Evolutionary conservation across 768 basidiomycete genomes (phyloP), one percentile per base, ranked within the genome.

Genomic region (Asterophora lycoperdoides): DNA sequence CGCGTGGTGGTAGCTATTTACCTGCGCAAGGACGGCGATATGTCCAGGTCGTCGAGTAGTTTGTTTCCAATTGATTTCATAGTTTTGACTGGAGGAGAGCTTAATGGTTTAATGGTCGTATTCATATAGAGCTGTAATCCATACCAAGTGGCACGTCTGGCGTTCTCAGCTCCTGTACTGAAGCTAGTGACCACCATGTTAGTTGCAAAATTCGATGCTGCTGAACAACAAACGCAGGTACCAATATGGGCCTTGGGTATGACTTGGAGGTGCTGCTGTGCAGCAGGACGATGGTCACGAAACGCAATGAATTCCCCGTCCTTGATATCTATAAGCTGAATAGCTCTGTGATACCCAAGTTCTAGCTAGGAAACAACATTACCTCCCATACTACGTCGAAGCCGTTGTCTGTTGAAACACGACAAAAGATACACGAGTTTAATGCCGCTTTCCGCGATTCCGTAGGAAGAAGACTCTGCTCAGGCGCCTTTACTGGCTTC

Each of bases 381-480:
- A 72, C 80, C 73, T 81, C 76, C 63, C 75, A 80, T 1, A 74
- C 53, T 19, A 82, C 60, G 15, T 73, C 59, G 52, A 80, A 82
- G 1, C 71, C 75, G 17, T 69, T 70, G 47, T 64, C 62, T 26
- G 56, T 45, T 34, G 68, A 68, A 1, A 71, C 71, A 46, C 69
- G 55, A 53, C 80, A 81, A 60, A 81, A 81, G 18, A 52, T 60
- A 56, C 76, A 77, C 19, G 49, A 35, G 34, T 47, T 41, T 17
- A 32, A 40, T 13, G 17, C 30, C 19, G 37, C 17, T 8, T 11
- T 0, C 7, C 23, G 18, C 10, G 20, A 23, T 8, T 17, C 29
- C 7, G 36, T 18, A 28, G 33, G 42, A 42, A 40, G 13, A 10
- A 30, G 41, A 19, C 42, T 39, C 7, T 37, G 29, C 9, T 51